phyloP scores from a whole-genome alignment of 2,329 filamentous ascomycete genomes.

The Saccharata proteae region DNA sequence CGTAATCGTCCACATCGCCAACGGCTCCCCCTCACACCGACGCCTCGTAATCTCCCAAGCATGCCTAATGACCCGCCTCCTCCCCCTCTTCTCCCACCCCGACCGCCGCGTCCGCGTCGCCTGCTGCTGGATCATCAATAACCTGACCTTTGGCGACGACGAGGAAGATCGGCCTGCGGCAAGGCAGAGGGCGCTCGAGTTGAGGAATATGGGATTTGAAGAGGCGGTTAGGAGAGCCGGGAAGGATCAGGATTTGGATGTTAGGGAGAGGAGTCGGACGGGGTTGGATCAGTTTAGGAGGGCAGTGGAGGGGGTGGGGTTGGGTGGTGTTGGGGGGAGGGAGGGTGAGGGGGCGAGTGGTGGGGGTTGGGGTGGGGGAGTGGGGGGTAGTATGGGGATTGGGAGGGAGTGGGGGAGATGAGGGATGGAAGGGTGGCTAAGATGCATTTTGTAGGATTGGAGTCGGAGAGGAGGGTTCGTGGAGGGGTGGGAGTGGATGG shows the following conservation, averaged over 20 bases:
- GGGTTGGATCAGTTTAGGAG: slow-evolving; percentile 50
- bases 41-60: slow-evolving; percentile 54
- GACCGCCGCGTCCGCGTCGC: slow-evolving; percentile 63
- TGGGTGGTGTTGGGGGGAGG: too few relatives aligned
- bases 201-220: slow-evolving; percentile 61
- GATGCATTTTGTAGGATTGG: too few relatives aligned
- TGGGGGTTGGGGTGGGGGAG: too few relatives aligned
- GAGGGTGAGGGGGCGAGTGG: too few relatives aligned
- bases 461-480: too few relatives aligned
- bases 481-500: too few relatives aligned
- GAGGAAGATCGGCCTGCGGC: slow-evolving; percentile 53
- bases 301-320: slow-evolving; percentile 2
- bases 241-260: slow-evolving; percentile 66
- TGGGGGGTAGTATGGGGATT: too few relatives aligned
- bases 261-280: slow-evolving; percentile 71
- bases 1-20: slow-evolving; percentile 79
- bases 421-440: too few relatives aligned
- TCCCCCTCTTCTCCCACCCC: slow-evolving; percentile 60
- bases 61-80: slow-evolving; percentile 59
- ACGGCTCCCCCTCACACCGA: slow-evolving; percentile 65
- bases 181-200: slow-evolving; percentile 51
- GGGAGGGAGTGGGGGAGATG: too few relatives aligned
- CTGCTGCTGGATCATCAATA: slow-evolving; percentile 74
- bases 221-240: slow-evolving; percentile 49
- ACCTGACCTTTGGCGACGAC: slow-evolving; percentile 75